phyloP scores from a whole-genome alignment of 2,329 filamentous ascomycete species.

The Phymatotrichopsis omnivora region DNA sequence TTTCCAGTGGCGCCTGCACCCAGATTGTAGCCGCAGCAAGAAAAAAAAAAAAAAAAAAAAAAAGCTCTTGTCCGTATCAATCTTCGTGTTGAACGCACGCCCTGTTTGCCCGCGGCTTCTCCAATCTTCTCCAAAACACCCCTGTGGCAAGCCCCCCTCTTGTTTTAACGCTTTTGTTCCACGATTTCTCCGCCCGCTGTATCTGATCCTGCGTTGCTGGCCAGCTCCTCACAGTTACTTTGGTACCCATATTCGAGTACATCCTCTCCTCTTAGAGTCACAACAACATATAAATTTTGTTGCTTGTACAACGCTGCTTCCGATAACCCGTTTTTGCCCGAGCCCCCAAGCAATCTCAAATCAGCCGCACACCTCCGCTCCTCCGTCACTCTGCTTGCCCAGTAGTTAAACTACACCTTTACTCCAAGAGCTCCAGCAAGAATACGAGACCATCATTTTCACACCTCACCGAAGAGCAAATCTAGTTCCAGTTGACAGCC shows the following conservation, averaged over 20 bases:
- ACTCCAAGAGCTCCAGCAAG: not conserved
- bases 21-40: too few relatives aligned
- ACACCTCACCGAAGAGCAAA: conserved; percentile 2
- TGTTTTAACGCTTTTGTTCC: too few relatives aligned
- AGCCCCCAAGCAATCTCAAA: conserved; percentile 7
- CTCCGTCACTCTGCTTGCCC: not conserved
- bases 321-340: conserved; percentile 24
- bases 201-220: not conserved
- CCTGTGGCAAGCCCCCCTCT: too few relatives aligned
- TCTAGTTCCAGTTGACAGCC: conserved; percentile 4
- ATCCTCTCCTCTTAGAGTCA: not conserved
- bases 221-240: not conserved
- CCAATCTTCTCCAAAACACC: too few relatives aligned
- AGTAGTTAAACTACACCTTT: not conserved
- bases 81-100: too few relatives aligned
- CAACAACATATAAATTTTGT: too few relatives aligned
- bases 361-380: conserved; percentile 13
- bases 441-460: not conserved
- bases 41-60: too few relatives aligned
- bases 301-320: not conserved
- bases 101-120: too few relatives aligned
- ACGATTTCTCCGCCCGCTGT: too few relatives aligned
- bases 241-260: too few relatives aligned
- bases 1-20: too few relatives aligned
- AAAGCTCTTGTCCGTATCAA: too few relatives aligned